A percentile compares a stretch with the other conserved stretches of the same genome.
phyloP scores from a whole-genome alignment of 495 filamentous ascomycete species.

The Talaromyces stipitatus region DNA sequence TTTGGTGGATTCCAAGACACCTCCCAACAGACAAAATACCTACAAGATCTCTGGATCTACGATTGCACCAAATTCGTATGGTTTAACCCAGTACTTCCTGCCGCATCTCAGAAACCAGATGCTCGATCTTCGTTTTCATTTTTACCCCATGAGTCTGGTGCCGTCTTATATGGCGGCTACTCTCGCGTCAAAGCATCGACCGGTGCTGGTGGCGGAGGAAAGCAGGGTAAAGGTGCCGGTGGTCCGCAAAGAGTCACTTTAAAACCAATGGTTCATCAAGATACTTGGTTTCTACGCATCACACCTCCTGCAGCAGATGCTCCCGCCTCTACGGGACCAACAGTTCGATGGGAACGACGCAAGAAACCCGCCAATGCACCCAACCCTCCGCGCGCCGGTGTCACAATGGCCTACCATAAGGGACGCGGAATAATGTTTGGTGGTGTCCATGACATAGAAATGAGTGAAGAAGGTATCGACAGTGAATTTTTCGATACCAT shows the following conservation, averaged over 20 bases:
- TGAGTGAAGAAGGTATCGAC: conserved; percentile 91
- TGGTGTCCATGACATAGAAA: conserved; percentile 88
- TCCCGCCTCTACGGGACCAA: conserved; percentile 51
- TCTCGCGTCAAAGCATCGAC: conserved; percentile 70
- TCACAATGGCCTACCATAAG: conserved; percentile 88
- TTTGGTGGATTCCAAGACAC: conserved; percentile 94
- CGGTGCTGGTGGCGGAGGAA: conserved; percentile 28
- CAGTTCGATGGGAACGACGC: conserved; percentile 80
- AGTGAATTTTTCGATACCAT: conserved; percentile 91
- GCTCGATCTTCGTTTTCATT: conserved; percentile 84
- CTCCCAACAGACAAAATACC: conserved; percentile 83
- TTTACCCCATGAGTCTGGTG: conserved; percentile 80
- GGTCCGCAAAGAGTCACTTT: conserved; percentile 60
- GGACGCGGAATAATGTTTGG: conserved; percentile 90
- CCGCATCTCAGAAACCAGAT: conserved; percentile 79
- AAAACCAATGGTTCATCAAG: conserved; percentile 82
- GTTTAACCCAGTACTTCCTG: conserved; percentile 62
- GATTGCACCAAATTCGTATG: conserved; percentile 67
- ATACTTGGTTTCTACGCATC: conserved; percentile 88
- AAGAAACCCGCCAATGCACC: conserved; percentile 90
- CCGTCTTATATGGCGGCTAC: conserved; percentile 87
- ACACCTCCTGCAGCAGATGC: conserved; percentile 59
- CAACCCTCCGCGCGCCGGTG: conserved; percentile 73
- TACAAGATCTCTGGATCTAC: conserved; percentile 63
- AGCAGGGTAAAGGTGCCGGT: conserved; percentile 49